Evolutionary conservation across 352 stramenopile genomes (phyloP).

Genomic region (Plasmopara halstedii): DNA sequence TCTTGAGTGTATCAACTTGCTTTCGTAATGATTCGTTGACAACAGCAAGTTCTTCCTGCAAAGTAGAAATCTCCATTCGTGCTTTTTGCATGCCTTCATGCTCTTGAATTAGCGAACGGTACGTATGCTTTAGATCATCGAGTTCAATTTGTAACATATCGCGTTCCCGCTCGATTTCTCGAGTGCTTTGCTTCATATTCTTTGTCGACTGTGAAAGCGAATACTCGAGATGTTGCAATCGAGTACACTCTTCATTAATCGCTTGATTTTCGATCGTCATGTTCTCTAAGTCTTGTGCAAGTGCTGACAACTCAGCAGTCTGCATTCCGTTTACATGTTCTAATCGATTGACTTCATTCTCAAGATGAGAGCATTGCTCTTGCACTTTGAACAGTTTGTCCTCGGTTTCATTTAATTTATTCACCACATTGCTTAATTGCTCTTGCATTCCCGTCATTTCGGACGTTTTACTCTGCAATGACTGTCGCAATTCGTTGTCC

Average conservation of each 20-base stretch:
- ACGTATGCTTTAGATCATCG: slow-evolving; percentile 68
- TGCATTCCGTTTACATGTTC: slow-evolving; percentile 62
- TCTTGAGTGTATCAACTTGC: slow-evolving; percentile 48
- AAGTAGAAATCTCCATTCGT: slow-evolving; percentile 37
- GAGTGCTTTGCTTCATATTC: slow-evolving; percentile 46
- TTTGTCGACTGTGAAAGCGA: slow-evolving; percentile 42
- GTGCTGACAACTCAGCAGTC: slow-evolving; percentile 50
- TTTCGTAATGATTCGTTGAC: slow-evolving; percentile 65
- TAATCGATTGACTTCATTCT: slow-evolving; percentile 44
- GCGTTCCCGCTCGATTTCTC: slow-evolving; percentile 54
- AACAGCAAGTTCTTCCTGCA: slow-evolving; percentile 48
- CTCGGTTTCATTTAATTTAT: slow-evolving; percentile 52
- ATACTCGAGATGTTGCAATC: slow-evolving; percentile 47
- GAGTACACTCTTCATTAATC: slow-evolving; percentile 71
- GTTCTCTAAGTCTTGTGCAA: slow-evolving; percentile 77
- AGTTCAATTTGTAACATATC: slow-evolving; percentile 69
- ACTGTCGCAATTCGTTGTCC: slow-evolving; percentile 32
- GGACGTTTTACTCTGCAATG: slow-evolving; percentile 24
- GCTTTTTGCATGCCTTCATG: slow-evolving; percentile 61
- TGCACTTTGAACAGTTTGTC: slow-evolving; percentile 36
- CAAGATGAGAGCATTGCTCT: slow-evolving; percentile 30
- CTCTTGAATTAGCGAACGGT: slow-evolving; percentile 63
- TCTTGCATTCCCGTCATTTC: slow-evolving; percentile 41
- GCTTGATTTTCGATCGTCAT: slow-evolving; percentile 85
- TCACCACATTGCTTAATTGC: slow-evolving; percentile 46